Evolutionary conservation across 345 rosid genomes (phyloP), one percentile per base, ranked within the genome.

Genomic region (Stellera chamaejasme): DNA sequence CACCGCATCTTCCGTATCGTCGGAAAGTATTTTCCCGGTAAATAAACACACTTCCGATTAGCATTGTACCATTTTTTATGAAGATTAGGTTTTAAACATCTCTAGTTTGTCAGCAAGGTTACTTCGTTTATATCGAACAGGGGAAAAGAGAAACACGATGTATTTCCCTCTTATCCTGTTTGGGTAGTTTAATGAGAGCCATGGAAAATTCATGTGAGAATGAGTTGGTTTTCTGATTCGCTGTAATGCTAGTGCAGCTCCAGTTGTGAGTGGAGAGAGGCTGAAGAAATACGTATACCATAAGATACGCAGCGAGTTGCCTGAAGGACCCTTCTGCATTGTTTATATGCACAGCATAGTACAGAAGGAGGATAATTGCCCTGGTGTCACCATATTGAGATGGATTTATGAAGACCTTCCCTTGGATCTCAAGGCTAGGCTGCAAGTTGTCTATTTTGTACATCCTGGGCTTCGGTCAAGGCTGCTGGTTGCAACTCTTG

Each of bases 401-500:
- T 88, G 93, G 95, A 92, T 92, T 56, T 92, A 92, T 46, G 96
- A 88, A 75, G 93, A 86, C 42, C 89, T 88, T 67, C 87, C 96
- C 19, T 54, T 76, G 0, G 77, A 62, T n/a, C 59, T 68, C 69
- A 92, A 92, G 78, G 82, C 82, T 36, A 86, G 96, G 69, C 89
- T 92, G 65, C 95, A 78, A 66, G 59, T 75, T 53, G 68, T 88
- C 45, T 88, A 92, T 69, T 92, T 92, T 41, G 48, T 93, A 54
- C 97, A 88, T 67, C 97, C 97, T 28, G 97, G 97, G 63, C 75
- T 93, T 55, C 84, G 84, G 56, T 89, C 99, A 11, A 79, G 97
- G 74, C 86, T 89, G 25, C 71, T 75, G 27, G 63, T 89, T 63
- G 99, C 99, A 4, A 81, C 96, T 55, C 79, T 89, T n/a, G 99